A percentile compares a stretch with the other conserved stretches of the same genome.
Evolutionary conservation across 805 yeast genomes (phyloP).

Genomic region (Starmerella cellae): DNA sequence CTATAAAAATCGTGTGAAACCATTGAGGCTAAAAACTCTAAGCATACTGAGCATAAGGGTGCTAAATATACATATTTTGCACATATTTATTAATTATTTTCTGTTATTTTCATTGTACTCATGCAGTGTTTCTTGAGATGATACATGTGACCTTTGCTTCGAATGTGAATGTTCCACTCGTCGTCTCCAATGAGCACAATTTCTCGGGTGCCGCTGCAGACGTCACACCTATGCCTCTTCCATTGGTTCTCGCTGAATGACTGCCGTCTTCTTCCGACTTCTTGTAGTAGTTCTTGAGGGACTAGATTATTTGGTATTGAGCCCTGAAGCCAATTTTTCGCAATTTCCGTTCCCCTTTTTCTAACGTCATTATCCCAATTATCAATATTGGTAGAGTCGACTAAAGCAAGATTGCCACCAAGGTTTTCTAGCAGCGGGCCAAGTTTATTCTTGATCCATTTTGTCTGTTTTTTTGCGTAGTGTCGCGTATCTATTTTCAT

Average conservation of each 20-base stretch:
- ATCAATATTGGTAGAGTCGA: slow-evolving; percentile 63
- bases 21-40: too few species aligned
- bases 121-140: slow-evolving; percentile 13
- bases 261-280: slow-evolving; percentile 23
- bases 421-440: slow-evolving; percentile 45
- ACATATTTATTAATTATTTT: not conserved
- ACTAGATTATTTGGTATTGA: slow-evolving; percentile 8
- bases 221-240: slow-evolving; percentile 56
- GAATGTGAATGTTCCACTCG: slow-evolving; percentile 54
- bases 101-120: not conserved
- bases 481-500: slow-evolving; percentile 79
- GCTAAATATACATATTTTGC: not conserved
- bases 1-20: not conserved
- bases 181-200: slow-evolving; percentile 58
- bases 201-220: slow-evolving; percentile 47
- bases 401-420: slow-evolving; percentile 43
- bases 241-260: slow-evolving; percentile 32
- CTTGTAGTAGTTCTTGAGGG: slow-evolving; percentile 29
- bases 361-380: slow-evolving; percentile 49
- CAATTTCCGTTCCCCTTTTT: slow-evolving; percentile 41
- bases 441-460: slow-evolving; percentile 72
- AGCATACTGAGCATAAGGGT: not conserved
- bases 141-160: slow-evolving; percentile 56
- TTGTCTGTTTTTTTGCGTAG: slow-evolving; percentile 77
- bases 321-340: slow-evolving; percentile 30